Conservation (phyloP, 768 basidiomycete genomes). For the Collybia sordida region DNA sequence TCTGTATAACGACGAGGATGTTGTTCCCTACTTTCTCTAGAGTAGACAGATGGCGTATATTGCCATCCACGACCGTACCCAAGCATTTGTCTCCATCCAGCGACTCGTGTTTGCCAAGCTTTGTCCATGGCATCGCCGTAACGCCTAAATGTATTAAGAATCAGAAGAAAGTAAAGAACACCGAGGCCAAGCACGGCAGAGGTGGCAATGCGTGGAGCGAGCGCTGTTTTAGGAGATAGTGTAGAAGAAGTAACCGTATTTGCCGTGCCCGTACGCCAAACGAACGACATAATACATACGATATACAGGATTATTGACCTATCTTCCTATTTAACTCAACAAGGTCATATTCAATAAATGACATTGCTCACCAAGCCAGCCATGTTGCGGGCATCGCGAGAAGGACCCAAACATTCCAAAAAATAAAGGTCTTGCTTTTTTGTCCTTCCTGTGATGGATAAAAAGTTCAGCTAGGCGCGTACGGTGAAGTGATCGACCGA, state of each 20-base stretch:
- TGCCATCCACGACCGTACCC: too few species aligned
- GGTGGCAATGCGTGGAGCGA: conserved; percentile 41
- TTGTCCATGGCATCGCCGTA: conserved; percentile 47
- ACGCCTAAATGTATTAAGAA: conserved; percentile 50
- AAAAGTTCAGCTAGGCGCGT: conserved; percentile 5
- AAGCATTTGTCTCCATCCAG: conserved; percentile 16
- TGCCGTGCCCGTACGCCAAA: conserved; percentile 52
- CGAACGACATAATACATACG: conserved; percentile 54
- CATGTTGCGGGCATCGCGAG: conserved; percentile 66
- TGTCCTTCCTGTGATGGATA: conserved; percentile 10
- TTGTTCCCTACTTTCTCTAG: not conserved
- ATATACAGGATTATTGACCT: conserved; percentile 63
- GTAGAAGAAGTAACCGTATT: conserved; percentile 20
- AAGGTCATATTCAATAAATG: not conserved
- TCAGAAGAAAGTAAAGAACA: conserved; percentile 48
- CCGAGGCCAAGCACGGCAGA: conserved; percentile 50
- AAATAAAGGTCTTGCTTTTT: conserved; percentile 16
- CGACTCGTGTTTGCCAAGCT: conserved; percentile 26
- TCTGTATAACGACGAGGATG: too few species aligned
- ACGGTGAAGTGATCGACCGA: conserved; percentile 55
- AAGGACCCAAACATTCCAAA: conserved; percentile 63
- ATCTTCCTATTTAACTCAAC: conserved; percentile 20
- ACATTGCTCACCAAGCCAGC: conserved; percentile 55
- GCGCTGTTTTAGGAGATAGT: conserved; percentile 25
- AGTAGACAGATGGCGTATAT: too few species aligned